Conservation (phyloP, 345 rosid genomes). For the Populus euphratica region DNA sequence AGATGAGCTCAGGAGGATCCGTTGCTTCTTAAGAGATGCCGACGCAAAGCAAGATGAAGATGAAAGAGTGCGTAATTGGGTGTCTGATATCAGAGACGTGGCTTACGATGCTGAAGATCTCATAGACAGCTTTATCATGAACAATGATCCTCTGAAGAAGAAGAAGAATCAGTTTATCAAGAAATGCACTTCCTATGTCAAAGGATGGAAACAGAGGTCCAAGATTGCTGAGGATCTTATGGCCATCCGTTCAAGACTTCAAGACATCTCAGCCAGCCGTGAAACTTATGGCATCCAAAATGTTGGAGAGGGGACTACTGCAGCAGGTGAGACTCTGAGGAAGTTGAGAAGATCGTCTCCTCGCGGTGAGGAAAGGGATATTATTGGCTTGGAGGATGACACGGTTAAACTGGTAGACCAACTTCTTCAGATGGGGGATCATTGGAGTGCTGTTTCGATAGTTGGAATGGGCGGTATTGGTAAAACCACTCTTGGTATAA, state of each 20-base stretch:
- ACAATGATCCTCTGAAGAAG: conserved; percentile 16
- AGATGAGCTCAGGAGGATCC: conserved; percentile 32
- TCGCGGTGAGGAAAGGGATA: conserved; percentile 17
- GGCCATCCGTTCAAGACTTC: conserved; percentile 12
- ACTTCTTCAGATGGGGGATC: conserved; percentile 14
- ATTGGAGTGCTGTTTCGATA: conserved; percentile 23
- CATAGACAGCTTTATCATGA: conserved; percentile 24
- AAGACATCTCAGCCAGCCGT: conserved; percentile 18
- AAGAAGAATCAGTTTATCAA: not conserved
- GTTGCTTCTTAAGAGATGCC: conserved; percentile 35
- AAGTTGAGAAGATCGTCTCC: conserved; percentile 26
- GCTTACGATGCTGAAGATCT: conserved; percentile 36
- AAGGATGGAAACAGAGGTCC: conserved; percentile 9
- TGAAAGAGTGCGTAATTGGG: conserved; percentile 33
- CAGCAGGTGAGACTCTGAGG: conserved; percentile 15
- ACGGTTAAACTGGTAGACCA: conserved; percentile 13
- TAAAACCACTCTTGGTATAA: conserved; percentile 14
- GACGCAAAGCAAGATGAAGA: conserved; percentile 27
- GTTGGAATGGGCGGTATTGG: conserved; percentile 20
- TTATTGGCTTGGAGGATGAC: conserved; percentile 26
- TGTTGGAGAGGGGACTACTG: conserved; percentile 12
- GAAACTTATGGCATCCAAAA: conserved; percentile 21
- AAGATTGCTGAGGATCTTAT: conserved; percentile 11
- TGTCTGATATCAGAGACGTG: conserved; percentile 29
- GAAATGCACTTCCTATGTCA: conserved; percentile 5